Conservation (phyloP, 192 early-diverging fungal genomes). For the Phlyctochytrium arcticum region DNA sequence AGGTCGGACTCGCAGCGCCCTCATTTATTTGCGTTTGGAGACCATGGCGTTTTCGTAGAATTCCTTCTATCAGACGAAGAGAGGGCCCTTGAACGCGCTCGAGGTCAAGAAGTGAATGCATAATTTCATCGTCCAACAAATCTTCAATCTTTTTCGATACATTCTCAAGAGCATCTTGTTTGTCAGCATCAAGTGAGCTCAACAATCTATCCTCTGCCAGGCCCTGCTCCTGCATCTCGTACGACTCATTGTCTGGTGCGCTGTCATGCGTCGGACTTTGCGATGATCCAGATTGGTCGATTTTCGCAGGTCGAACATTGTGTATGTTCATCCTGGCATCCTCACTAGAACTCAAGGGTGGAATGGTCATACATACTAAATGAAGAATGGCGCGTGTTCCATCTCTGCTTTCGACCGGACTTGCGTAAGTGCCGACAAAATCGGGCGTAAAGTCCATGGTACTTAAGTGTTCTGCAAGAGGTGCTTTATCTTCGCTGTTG, state of each 20-base stretch:
- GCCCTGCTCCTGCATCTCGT: not conserved
- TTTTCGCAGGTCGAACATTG: too few species aligned
- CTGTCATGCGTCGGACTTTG: not conserved
- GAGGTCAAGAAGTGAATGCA: constrained; percentile 63
- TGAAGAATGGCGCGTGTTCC: constrained; percentile 66
- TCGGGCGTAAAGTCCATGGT: constrained; percentile 54
- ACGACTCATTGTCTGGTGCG: not conserved
- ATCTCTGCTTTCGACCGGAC: constrained; percentile 64
- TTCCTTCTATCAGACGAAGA: constrained; percentile 23
- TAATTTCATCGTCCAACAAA: constrained; percentile 72
- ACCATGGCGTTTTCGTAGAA: constrained; percentile 23
- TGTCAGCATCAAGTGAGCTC: constrained; percentile 30
- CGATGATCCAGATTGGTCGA: not conserved
- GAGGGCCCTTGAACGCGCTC: constrained; percentile 43
- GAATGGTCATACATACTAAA: constrained; percentile 62
- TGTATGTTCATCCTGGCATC: not conserved
- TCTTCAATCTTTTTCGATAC: constrained; percentile 53
- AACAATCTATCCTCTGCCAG: constrained; percentile 31
- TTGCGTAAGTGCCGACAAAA: constrained; percentile 54
- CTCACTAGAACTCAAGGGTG: constrained; percentile 15
- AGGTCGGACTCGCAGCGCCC: constrained; percentile 45
- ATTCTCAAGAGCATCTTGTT: constrained; percentile 56
- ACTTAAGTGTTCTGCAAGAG: constrained; percentile 22
- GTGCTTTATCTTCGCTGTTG: constrained; percentile 11
- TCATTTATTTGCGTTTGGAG: not conserved